These are phyloP conservation scores for Penicillium coprophilum DNA, from an alignment of 495 filamentous ascomycete genomes.

Conservation along the genomic window DNA sequence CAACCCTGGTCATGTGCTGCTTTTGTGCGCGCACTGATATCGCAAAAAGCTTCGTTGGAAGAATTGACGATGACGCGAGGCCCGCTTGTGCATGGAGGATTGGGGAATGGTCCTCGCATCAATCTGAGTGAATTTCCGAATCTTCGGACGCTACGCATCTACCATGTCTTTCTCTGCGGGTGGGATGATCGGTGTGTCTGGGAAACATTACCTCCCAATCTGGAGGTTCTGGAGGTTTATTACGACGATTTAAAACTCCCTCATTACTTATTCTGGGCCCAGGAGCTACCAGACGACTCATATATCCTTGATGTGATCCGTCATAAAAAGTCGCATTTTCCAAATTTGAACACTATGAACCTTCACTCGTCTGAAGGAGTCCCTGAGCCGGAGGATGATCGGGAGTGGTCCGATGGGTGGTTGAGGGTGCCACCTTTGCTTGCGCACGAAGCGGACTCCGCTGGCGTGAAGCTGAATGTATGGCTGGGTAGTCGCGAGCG, in stretches of 20 bases:
- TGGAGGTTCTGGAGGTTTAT: slow-evolving; percentile 21
- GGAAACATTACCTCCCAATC: slow-evolving; percentile 13
- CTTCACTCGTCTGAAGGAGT: neutral
- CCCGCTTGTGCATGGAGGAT: slow-evolving; percentile 19
- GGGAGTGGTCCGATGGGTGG: neutral
- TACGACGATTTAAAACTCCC: slow-evolving; percentile 17
- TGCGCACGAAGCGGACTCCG: neutral
- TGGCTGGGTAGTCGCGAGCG: neutral
- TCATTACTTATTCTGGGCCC: neutral
- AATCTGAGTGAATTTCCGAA: slow-evolving; percentile 19
- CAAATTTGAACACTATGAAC: neutral
- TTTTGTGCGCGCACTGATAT: slow-evolving; percentile 21
- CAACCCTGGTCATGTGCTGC: slow-evolving; percentile 21
- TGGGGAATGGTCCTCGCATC: slow-evolving; percentile 18
- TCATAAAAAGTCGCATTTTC: neutral
- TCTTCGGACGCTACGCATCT: slow-evolving; percentile 17
- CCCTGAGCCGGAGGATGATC: neutral
- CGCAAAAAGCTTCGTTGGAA: slow-evolving; percentile 16
- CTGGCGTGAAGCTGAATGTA: slow-evolving; percentile 1
- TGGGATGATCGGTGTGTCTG: slow-evolving; percentile 9
- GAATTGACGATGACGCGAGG: slow-evolving; percentile 20
- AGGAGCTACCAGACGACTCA: neutral
- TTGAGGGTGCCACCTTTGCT: slow-evolving; percentile 1
- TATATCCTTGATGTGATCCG: slow-evolving; percentile 3
- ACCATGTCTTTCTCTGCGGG: slow-evolving; percentile 21